Evolutionary conservation across 2,329 filamentous ascomycete species (phyloP).

Genomic region (Neoarthrinium moseri): DNA sequence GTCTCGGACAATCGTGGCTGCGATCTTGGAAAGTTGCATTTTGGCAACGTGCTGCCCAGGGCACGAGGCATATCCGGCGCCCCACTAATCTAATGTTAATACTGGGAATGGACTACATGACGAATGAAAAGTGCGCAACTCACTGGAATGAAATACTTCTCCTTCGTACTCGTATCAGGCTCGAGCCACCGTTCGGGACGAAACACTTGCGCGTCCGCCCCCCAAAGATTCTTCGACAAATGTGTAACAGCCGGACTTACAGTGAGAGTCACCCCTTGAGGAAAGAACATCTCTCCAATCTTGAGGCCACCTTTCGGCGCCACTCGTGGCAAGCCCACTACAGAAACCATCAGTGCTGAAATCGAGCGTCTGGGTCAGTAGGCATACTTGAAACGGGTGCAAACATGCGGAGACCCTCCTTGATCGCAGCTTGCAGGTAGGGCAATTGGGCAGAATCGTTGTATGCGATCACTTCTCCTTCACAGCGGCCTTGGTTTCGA

Average conservation of each 20-base stretch:
- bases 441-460: slow-evolving; percentile 18
- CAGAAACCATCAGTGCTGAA: no score
- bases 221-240: slow-evolving; percentile 10
- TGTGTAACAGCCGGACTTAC: slow-evolving; percentile 11
- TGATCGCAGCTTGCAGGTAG: slow-evolving; percentile 24
- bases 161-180: background rate
- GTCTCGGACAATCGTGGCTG: slow-evolving; percentile 16
- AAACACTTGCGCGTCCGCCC: slow-evolving; percentile 10
- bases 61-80: slow-evolving; percentile 14
- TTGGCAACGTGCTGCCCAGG: slow-evolving; percentile 16
- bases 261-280: slow-evolving; percentile 9
- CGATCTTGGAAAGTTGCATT: slow-evolving; percentile 15
- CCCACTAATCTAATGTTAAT: slow-evolving; percentile 7
- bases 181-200: slow-evolving; percentile 13
- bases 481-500: slow-evolving; percentile 7
- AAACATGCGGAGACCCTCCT: slow-evolving; percentile 22
- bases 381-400: no score
- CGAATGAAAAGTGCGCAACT: no score
- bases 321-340: slow-evolving; percentile 11
- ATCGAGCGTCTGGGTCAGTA: no score
- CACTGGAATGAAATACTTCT: slow-evolving; percentile 13
- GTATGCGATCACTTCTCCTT: slow-evolving; percentile 11
- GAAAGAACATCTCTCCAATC: slow-evolving; percentile 11
- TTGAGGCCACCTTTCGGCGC: slow-evolving; percentile 12
- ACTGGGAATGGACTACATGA: background rate